Conservation (phyloP, 1,139 yeast species). For the Magnusiomyces suaveolens region DNA sequence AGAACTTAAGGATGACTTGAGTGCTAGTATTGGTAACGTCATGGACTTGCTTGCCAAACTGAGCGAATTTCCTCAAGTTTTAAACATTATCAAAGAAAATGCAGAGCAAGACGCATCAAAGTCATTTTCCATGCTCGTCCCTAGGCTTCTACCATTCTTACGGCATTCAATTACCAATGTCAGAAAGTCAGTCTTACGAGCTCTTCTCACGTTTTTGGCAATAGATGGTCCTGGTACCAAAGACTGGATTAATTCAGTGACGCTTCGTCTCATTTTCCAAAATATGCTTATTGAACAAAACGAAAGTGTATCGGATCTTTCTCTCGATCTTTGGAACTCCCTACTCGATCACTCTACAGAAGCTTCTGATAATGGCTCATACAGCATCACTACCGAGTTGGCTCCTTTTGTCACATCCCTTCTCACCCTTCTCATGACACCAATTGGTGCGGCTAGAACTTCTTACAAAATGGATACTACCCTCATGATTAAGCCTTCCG, state of each 20-base stretch:
- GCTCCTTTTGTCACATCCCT: constrained; percentile 33
- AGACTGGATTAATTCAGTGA: constrained; percentile 68
- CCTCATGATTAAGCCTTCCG: constrained; percentile 73
- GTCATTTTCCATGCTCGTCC: constrained; percentile 69
- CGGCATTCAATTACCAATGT: constrained; percentile 92
- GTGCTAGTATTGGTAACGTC: constrained; percentile 91
- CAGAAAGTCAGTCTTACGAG: constrained; percentile 75
- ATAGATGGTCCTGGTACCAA: constrained; percentile 51
- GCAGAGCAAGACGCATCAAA: constrained; percentile 37
- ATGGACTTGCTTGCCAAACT: constrained; percentile 88
- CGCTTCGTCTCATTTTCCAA: constrained; percentile 71
- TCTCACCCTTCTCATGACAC: constrained; percentile 66
- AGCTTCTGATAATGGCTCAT: constrained; percentile 12
- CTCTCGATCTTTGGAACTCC: constrained; percentile 52
- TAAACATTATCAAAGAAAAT: constrained; percentile 57
- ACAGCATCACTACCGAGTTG: constrained; percentile 10
- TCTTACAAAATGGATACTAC: constrained; percentile 74
- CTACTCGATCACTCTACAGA: constrained; percentile 33
- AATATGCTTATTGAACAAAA: constrained; percentile 86
- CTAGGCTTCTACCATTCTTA: constrained; percentile 82
- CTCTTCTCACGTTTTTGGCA: constrained; percentile 67
- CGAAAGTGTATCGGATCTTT: constrained; percentile 54
- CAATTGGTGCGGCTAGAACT: constrained; percentile 87
- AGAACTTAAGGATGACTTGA: constrained; percentile 78
- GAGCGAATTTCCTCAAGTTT: constrained; percentile 72